Evolutionary conservation across 2,329 filamentous ascomycete species (phyloP).

Genomic region (Arthrinium puccinioides): DNA sequence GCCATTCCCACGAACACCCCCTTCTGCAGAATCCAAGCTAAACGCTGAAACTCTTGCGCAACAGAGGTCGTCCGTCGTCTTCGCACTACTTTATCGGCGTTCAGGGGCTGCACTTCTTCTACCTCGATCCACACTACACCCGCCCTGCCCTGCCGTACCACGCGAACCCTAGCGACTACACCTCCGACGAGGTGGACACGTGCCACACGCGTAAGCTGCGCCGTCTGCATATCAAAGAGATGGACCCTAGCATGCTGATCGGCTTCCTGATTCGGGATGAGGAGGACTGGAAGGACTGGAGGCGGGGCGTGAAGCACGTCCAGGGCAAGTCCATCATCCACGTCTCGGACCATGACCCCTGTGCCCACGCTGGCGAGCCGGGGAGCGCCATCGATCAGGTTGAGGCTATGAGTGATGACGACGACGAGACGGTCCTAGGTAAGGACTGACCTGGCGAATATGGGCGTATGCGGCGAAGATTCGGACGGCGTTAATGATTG

Average conservation of each 20-base stretch:
- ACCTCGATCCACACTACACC: conserved; percentile 88
- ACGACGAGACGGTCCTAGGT: conserved; percentile 23
- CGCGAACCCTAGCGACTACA: conserved; percentile 49
- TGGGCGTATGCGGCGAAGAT: no score
- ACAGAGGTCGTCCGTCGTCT: conserved; percentile 84
- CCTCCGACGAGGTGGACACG: conserved; percentile 65
- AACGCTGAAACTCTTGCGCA: neutral
- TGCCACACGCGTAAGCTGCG: conserved; percentile 85
- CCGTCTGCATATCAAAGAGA: conserved; percentile 76
- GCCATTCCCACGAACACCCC: no score
- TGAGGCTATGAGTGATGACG: conserved; percentile 74
- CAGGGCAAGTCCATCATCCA: conserved; percentile 82
- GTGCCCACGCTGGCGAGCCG: conserved; percentile 51
- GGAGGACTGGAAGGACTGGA: conserved; percentile 80
- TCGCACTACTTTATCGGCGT: conserved; percentile 60
- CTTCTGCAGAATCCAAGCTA: neutral
- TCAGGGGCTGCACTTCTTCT: conserved; percentile 75
- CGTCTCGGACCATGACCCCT: conserved; percentile 64
- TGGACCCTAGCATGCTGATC: conserved; percentile 98
- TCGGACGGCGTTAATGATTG: no score
- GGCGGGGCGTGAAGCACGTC: conserved; percentile 63
- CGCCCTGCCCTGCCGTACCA: conserved; percentile 65
- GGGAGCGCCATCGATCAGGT: conserved; percentile 81
- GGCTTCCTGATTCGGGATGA: conserved; percentile 81
- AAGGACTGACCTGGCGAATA: neutral